phyloP scores from a whole-genome alignment of 164 flowering plant species.

The Chimonanthus praecox region DNA sequence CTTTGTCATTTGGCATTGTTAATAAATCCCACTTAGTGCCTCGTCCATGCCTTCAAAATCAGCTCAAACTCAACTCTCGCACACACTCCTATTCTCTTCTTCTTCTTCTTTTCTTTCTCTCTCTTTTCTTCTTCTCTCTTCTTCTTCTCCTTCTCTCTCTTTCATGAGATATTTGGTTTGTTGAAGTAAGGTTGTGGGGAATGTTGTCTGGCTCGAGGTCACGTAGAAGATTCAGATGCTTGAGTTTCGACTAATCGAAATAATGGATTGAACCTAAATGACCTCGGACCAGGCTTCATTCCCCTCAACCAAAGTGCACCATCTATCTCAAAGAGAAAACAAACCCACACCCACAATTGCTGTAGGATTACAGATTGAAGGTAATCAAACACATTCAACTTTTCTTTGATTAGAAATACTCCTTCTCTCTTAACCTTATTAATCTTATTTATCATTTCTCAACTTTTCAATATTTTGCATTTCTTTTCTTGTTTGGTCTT shows the following conservation, averaged over 20 bases:
- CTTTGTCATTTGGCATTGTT: background rate
- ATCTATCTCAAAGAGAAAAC: too few species aligned
- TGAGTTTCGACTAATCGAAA: background rate
- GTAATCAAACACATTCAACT: too few species aligned
- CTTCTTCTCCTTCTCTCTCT: background rate
- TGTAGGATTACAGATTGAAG: background rate
- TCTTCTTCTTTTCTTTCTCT: background rate
- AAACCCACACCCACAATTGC: background rate
- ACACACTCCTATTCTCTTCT: background rate
- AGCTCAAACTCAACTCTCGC: background rate
- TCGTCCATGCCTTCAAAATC: background rate
- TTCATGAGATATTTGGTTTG: background rate
- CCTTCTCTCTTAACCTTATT: background rate
- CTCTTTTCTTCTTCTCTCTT: background rate
- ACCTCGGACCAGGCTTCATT: constrained; percentile 45
- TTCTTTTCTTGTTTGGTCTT: background rate
- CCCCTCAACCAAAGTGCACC: constrained; percentile 25
- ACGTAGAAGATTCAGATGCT: background rate
- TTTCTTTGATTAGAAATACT: background rate
- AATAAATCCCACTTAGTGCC: background rate
- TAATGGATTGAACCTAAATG: constrained; percentile 3
- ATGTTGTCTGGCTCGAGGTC: constrained; percentile 17
- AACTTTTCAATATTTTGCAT: background rate
- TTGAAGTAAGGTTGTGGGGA: constrained; percentile 12
- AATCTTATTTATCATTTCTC: background rate